These are phyloP conservation scores for Candida frijolesensis DNA, from an alignment of 1,139 yeast species.

Conservation along the genomic window DNA sequence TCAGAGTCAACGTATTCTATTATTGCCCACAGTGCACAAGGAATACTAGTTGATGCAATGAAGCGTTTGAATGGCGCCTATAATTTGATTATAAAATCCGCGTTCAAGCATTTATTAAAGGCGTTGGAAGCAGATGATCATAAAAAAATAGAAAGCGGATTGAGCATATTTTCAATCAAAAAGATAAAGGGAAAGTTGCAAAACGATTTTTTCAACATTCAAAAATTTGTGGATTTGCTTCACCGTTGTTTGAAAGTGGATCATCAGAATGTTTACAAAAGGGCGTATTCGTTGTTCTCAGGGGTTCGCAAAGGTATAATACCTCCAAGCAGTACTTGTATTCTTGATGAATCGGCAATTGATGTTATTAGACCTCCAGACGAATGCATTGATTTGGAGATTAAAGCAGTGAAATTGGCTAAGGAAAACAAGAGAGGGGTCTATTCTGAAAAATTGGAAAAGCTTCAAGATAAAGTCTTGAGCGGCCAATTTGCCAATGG, in stretches of 20 bases:
- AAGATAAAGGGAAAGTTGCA: constrained; percentile 57
- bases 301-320: constrained; percentile 49
- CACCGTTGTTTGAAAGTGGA: constrained; percentile 62
- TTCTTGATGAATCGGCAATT: constrained; percentile 48
- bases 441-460: constrained; percentile 42
- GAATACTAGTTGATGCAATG: constrained; percentile 69
- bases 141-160: constrained; percentile 68
- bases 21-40: constrained; percentile 71
- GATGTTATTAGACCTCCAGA: constrained; percentile 68
- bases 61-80: constrained; percentile 76
- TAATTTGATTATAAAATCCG: constrained; percentile 46
- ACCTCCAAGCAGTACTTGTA: constrained; percentile 63
- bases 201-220: constrained; percentile 58
- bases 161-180: constrained; percentile 55
- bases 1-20: constrained; percentile 74
- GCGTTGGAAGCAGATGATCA: constrained; percentile 58
- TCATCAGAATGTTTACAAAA: constrained; percentile 51
- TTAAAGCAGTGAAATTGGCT: constrained; percentile 56
- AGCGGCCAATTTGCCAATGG: constrained; percentile 32
- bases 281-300: constrained; percentile 54
- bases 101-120: constrained; percentile 51
- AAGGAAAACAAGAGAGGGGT: constrained; percentile 56
- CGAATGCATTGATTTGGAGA: constrained; percentile 54
- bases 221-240: constrained; percentile 48
- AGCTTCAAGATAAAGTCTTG: constrained; percentile 48